Evolutionary conservation across 495 filamentous ascomycete genomes (phyloP).

Genomic region (Aspergillus sparsus): DNA sequence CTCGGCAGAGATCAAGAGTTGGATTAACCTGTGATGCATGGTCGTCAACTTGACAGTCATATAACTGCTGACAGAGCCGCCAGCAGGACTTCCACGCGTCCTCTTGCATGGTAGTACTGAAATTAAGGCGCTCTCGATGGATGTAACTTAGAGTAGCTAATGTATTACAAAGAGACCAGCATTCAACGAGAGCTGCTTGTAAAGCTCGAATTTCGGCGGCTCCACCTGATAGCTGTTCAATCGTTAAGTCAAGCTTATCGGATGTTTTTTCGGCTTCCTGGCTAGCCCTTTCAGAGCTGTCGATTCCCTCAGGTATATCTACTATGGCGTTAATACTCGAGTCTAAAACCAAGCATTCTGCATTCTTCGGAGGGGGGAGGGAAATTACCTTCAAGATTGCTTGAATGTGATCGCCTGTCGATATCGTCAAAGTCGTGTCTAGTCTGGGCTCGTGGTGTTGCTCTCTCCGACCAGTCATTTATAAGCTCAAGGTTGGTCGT

Average conservation of each 20-base stretch:
- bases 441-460: slow-evolving; percentile 82
- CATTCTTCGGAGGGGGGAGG: background rate
- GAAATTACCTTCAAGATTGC: slow-evolving; percentile 70
- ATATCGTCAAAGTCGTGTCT: slow-evolving; percentile 66
- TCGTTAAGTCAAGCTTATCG: slow-evolving; percentile 22
- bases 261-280: slow-evolving; percentile 45
- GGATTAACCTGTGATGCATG: slow-evolving; percentile 70
- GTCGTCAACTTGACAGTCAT: slow-evolving; percentile 74
- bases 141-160: slow-evolving; percentile 81
- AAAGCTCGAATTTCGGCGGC: slow-evolving; percentile 67
- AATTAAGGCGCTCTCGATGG: slow-evolving; percentile 73
- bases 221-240: slow-evolving; percentile 47
- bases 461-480: slow-evolving; percentile 64
- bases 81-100: slow-evolving; percentile 93
- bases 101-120: slow-evolving; percentile 69
- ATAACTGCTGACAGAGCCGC: slow-evolving; percentile 85
- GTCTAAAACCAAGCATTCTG: background rate
- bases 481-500: slow-evolving; percentile 67
- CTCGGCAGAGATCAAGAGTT: slow-evolving; percentile 82
- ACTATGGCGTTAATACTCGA: slow-evolving; percentile 21
- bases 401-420: slow-evolving; percentile 48
- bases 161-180: slow-evolving; percentile 93
- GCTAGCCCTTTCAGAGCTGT: slow-evolving; percentile 32
- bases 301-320: slow-evolving; percentile 51
- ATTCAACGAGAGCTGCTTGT: slow-evolving; percentile 78